Evolutionary conservation across 176 grass and related monocot genomes (phyloP).

Genomic region (Alopecurus myosuroides): DNA sequence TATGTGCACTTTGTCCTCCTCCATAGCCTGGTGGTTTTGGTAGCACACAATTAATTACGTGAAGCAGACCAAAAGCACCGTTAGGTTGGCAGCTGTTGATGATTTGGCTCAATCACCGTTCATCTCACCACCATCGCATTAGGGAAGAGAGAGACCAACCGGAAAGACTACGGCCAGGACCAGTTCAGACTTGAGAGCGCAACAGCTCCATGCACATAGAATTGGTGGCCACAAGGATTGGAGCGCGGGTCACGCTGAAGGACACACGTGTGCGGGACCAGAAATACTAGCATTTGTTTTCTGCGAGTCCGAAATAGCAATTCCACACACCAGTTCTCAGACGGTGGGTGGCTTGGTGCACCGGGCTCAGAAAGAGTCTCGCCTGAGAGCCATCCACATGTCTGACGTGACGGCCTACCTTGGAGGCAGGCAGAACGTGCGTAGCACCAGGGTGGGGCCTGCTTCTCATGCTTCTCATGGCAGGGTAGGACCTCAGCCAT

Average conservation of each 20-base stretch:
- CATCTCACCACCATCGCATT: no score
- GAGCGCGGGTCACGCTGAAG: not conserved
- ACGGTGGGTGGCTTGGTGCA: not conserved
- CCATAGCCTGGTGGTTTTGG: not conserved
- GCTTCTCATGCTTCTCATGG: not conserved
- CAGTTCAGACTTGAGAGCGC: not conserved
- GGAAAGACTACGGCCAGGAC: not conserved
- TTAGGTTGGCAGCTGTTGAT: slow-evolving; percentile 9
- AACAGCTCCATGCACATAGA: not conserved
- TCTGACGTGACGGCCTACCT: not conserved
- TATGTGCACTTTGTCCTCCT: not conserved
- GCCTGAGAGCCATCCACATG: not conserved
- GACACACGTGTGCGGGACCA: slow-evolving; percentile 16
- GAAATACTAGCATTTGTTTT: no score
- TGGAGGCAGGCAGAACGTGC: slow-evolving; percentile 11
- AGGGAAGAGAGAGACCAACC: no score
- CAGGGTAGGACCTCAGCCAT: not conserved
- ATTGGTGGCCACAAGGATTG: not conserved
- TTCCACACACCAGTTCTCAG: not conserved
- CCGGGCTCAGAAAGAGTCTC: not conserved
- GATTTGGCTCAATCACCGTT: not conserved
- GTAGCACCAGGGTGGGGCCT: not conserved
- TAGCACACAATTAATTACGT: not conserved
- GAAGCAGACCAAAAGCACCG: not conserved
- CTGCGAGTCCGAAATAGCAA: not conserved